Conservation (phyloP, 108 stramenopile species). For the Aurantiochytrium sp. region DNA sequence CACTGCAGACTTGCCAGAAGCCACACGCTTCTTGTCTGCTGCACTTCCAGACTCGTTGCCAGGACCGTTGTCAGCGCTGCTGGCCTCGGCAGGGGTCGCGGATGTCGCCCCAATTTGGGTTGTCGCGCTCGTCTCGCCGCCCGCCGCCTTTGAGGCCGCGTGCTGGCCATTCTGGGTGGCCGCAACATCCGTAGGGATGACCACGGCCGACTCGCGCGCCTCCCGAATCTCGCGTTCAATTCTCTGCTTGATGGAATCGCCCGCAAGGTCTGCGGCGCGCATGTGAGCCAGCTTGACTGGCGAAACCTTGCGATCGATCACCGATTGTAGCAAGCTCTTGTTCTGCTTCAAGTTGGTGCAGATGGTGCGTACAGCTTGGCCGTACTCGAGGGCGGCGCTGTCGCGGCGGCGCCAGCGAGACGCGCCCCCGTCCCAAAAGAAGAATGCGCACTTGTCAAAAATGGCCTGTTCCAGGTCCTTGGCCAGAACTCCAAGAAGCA, state of each 20-base stretch:
- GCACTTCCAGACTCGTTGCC: no score
- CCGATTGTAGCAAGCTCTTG: background rate
- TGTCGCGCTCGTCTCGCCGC: no score
- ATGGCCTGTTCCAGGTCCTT: background rate
- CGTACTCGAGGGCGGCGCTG: background rate
- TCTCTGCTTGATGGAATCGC: background rate
- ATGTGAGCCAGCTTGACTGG: background rate
- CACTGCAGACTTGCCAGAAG: background rate
- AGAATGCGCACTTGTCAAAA: background rate
- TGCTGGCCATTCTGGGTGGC: background rate
- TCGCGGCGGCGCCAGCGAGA: background rate
- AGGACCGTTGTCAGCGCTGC: no score
- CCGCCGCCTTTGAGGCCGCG: no score
- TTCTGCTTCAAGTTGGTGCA: background rate
- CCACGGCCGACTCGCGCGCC: background rate
- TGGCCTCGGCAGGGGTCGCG: no score
- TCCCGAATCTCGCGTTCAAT: background rate
- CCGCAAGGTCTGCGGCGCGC: background rate
- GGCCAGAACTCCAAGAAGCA: background rate
- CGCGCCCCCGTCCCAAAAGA: background rate
- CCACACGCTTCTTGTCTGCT: no score
- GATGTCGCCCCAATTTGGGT: no score
- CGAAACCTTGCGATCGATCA: background rate
- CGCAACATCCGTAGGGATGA: background rate
- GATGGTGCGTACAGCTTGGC: background rate